Evolutionary conservation across 2,329 filamentous ascomycete genomes (phyloP), one percentile per base, ranked within the genome.

Genomic region (Leptosphaerulina australis): DNA sequence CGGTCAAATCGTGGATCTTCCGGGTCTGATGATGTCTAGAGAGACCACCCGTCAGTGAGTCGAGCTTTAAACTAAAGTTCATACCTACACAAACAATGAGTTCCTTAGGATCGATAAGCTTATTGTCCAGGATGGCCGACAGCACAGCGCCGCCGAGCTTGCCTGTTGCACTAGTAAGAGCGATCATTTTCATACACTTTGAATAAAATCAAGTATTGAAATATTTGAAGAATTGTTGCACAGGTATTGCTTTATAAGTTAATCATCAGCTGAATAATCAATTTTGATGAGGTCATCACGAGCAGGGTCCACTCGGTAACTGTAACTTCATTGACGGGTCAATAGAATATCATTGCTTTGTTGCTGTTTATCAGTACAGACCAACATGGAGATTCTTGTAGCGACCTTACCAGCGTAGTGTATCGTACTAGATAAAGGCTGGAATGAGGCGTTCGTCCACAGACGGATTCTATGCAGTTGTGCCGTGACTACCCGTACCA

Each of bases 81-180:
- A 4, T n/a, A 55, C 65, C 3, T 62, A 70, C 69, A 50, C 69
- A 71, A 22, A 71, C 66, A 17, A 77, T 63, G 22, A 79, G 73
- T 5, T 76, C 56, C 2, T 60, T 50, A 2, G 71, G 57, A 8
- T 71, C 56, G 33, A 76, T 55, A 21, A 78, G 69, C 4, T 71
- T 64, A 57, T 76, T 66, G 5, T 73, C 59, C n/a, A 78, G 68
- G 17, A 79, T 68, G 28, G 75, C 68, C 20, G 59, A 60, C 18
- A 79, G 66, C 14, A 77, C 76, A 9, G 75, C 75, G 33, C 69
- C 69, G 47, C 76, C 76, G 7, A 79, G 68, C 52, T 78, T 78
- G 40, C 77, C 77, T 12, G 74, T 76, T 40, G 76, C 73, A 39
- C 74, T 74, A 36, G 74, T 74, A 43, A 79, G 72, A 17, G 72